Evolutionary conservation across 2,329 filamentous ascomycete species (phyloP).

Genomic region (Alternaria tenuissima): DNA sequence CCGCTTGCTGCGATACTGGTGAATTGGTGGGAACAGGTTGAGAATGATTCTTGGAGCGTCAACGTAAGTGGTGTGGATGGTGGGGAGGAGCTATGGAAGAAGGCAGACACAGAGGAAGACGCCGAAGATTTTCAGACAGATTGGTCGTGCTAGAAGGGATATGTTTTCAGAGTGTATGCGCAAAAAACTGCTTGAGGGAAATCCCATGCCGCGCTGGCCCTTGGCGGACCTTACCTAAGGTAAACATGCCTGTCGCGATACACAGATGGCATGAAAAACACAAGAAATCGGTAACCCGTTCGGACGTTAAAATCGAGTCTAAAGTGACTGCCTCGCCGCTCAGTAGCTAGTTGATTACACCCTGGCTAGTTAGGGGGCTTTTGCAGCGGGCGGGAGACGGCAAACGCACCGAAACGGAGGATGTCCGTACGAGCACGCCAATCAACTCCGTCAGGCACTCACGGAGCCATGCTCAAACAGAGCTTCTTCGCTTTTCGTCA

Average conservation of each 20-base stretch:
- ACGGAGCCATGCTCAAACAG: background rate
- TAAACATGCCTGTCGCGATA: too few species aligned
- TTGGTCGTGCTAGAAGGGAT: too few species aligned
- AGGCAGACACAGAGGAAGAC: background rate
- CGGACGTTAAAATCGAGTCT: too few species aligned
- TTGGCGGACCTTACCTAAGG: too few species aligned
- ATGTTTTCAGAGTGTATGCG: too few species aligned
- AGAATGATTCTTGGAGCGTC: background rate
- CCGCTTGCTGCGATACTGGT: background rate
- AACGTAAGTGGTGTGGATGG: background rate
- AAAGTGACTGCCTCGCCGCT: too few species aligned
- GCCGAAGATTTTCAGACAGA: background rate
- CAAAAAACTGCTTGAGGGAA: too few species aligned
- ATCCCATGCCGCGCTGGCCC: too few species aligned
- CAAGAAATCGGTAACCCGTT: too few species aligned
- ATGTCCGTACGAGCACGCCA: conserved; percentile 1
- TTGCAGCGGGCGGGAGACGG: background rate
- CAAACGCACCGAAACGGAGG: background rate
- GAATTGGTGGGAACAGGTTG: conserved; percentile 2
- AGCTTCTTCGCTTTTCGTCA: background rate
- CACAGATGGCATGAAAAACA: too few species aligned
- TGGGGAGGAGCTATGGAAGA: background rate
- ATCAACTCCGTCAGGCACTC: background rate
- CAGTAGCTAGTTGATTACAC: too few species aligned
- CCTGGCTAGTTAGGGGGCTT: background rate